Evolutionary conservation across 2,329 filamentous ascomycete species (phyloP), one percentile per base, ranked within the genome.

Genomic region (Xylariaceae sp.): DNA sequence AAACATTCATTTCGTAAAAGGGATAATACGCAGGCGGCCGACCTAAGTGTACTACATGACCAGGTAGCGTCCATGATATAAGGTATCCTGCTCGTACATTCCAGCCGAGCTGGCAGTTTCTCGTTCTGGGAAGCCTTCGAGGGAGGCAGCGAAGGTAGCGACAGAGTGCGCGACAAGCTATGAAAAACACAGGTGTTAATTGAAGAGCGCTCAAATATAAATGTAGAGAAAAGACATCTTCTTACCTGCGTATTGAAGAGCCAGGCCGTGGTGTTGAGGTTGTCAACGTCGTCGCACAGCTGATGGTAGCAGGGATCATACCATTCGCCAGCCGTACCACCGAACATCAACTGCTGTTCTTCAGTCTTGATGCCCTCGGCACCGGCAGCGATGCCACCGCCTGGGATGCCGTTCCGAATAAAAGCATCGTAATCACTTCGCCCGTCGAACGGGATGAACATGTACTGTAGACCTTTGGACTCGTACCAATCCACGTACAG

Each of bases 391-490:
- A 89, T 75, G 12, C 86, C 86, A 22, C 86, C 86, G 0, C 80
- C 79, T 2, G 86, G 82, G 54, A 66, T 63, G 2, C 62, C 64
- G 22, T 64, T 63, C 13, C 55, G 53, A 21, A 65, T 64, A 49
- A 66, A 65, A 37, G 79, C 81, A 37, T 79, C 83, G 63, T 92
- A 92, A 70, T 94, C 89, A 58, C 85, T 89, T 54, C 88, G 84
- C 6, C 88, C 88, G 62, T 90, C 86, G 61, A 94, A 92, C 2
- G 83, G 80, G 26, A 88, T 88, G 54, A 87, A 82, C 0, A 83
- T 87, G 67, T 84, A 85, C 69, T 84, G 84, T 53, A 84, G 75
- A 1, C 77, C 84, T 19, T 84, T 76, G 1, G 74, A 70, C 56
- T 76, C 70, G 72, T 86, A 91, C 77, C 81, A 90, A 46, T 84